A percentile compares a stretch with the other conserved stretches of the same genome.
These are phyloP conservation scores for Coemansia sp. DNA, from an alignment of 371 early-diverging fungal genomes.

Conservation along the genomic window DNA sequence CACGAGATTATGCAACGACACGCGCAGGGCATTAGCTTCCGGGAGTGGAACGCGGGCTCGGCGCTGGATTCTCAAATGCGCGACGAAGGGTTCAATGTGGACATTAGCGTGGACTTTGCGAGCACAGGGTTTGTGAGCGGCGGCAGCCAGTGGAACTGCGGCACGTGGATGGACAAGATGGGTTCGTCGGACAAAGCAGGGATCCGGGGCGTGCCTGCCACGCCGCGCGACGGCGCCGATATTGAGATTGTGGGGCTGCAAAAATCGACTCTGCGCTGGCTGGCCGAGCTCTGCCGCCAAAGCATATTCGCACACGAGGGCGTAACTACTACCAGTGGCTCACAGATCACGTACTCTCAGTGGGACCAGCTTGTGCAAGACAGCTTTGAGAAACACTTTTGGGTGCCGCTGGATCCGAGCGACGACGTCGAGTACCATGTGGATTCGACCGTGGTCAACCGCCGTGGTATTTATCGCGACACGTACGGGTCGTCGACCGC, in stretches of 20 bases:
- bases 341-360: constrained; percentile 55
- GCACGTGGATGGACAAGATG: constrained; percentile 99
- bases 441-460: constrained; percentile 68
- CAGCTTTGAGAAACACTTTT: constrained; percentile 87
- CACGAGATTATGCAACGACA: constrained; percentile 91
- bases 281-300: constrained; percentile 56
- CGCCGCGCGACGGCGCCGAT: constrained; percentile 91
- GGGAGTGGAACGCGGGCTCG: constrained; percentile 94
- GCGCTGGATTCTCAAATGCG: constrained; percentile 88
- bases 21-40: constrained; percentile 87
- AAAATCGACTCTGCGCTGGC: constrained; percentile 84
- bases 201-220: constrained; percentile 87
- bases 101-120: constrained; percentile 65
- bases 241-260: constrained; percentile 90
- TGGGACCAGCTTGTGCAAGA: constrained; percentile 80
- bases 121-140: constrained; percentile 80
- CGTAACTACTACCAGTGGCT: constrained; percentile 52
- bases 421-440: constrained; percentile 67
- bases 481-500: constrained; percentile 68
- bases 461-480: constrained; percentile 97
- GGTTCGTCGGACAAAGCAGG: constrained; percentile 92
- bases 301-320: constrained; percentile 56
- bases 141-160: constrained; percentile 93
- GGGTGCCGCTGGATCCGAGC: constrained; percentile 67
- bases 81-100: constrained; percentile 85